These are phyloP conservation scores for Ascochyta clinopodiicola DNA, from an alignment of 2,329 filamentous ascomycete genomes.

Conservation along the genomic window DNA sequence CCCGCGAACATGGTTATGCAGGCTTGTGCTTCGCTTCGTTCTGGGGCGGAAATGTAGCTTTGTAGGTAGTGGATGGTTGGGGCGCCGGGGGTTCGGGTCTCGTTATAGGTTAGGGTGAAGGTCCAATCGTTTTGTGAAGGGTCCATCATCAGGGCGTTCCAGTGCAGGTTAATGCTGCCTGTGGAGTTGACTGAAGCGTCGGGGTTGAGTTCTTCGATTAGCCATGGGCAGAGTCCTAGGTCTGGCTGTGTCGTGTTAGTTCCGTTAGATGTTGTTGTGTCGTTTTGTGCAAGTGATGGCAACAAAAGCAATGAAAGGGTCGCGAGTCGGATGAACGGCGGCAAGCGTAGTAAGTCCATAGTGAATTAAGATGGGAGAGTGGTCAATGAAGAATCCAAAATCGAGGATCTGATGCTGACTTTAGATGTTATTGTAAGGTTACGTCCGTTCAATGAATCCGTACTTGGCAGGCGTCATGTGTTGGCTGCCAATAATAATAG, in stretches of 20 bases:
- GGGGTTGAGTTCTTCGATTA: neutral
- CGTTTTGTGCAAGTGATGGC: neutral
- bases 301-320: neutral
- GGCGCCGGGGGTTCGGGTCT: neutral
- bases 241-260: neutral
- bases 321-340: neutral
- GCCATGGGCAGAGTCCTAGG: neutral
- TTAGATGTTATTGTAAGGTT: constrained; percentile 13
- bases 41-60: constrained; percentile 1
- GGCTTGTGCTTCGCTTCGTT: constrained; percentile 1
- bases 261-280: neutral
- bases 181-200: constrained; percentile 9
- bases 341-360: constrained; percentile 1
- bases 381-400: neutral
- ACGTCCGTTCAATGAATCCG: constrained; percentile 1
- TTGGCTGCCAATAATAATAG: constrained; percentile 17
- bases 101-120: constrained; percentile 10
- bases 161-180: constrained; percentile 12
- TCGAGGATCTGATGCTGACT: neutral
- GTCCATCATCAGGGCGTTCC: constrained; percentile 18
- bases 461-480: constrained; percentile 15
- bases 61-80: neutral
- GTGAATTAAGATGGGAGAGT: neutral
- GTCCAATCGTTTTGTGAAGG: constrained; percentile 13
- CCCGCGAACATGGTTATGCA: constrained; percentile 8